Base-by-base conservation (phyloP, 2,329 filamentous ascomycete genomes). In the Falciphora oryzae region DNA sequence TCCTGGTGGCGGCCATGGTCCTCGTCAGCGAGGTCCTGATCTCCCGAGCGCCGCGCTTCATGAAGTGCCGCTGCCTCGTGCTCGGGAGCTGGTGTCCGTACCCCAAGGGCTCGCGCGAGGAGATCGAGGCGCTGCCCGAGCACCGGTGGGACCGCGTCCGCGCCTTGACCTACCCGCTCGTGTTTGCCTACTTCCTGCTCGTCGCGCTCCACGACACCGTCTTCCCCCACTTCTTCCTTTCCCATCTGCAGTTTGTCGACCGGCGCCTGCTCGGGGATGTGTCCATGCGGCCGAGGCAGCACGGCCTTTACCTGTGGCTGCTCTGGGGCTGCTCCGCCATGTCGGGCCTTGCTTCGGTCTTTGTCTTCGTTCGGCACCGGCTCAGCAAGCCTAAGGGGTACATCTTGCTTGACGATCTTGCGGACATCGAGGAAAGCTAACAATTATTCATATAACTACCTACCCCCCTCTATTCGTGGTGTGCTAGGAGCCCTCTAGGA, bases 111-210 rank as follows among this genome's bases (percentile, higher is more conserved):
- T 22, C 61, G 25, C n/a, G 25, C 25, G 62, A 25, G 18, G 62
- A 63, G 53, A 38, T 63, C 50, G 62, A 57, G 50, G 31, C 50
- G 18, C 62, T 63, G 29, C 62, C 62, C 4, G 29, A 35, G 31
- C 62, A 63, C 62, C 28, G 28, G 8, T 63, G 62, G 62, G 62
- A 63, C 56, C 62, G 62, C 62, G 53, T 63, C 4, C 62, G 62
- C 27, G 28, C 57, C 10, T 18, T 27, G 28, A 44, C 53, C 1
- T 63, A 63, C 62, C 38, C 38, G 25, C n/a, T 63, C 28, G n/a
- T 38, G 50, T 29, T 44, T 28, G 50, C 31, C 27, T 63, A 63
- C 31, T 63, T 63, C 28, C n/a, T 58, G 50, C 50, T 63, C 28
- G 18, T 22, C 10, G 53, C 31, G 28, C 11, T 28, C 18, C 29